Evolutionary conservation across 1,139 yeast genomes (phyloP), one percentile per base, ranked within the genome.

Genomic region (Hyphopichia fennica): DNA sequence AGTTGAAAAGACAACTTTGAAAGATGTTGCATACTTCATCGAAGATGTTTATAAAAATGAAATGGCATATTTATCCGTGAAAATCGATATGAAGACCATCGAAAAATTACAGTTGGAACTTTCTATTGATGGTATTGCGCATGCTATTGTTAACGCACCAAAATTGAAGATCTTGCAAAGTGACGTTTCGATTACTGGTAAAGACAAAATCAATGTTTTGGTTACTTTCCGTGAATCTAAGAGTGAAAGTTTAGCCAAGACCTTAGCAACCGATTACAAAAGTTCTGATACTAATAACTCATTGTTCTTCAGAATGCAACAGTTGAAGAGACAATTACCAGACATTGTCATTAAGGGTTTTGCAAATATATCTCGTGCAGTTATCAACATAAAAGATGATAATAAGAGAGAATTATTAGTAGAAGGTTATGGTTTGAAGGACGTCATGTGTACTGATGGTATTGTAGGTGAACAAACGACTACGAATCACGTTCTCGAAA

Each of bases 391-490:
- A 53, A 79, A 82, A 48, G 95, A 87, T 59, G 91, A 90, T 58
- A 82, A 83, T 56, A 88, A 88, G 67, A 86, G 86, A 59, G 98
- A 93, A 65, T 72, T 95, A 49, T 77, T 95, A 57, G 98, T 93
- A 40, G 99, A 95, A 77, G 99, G 99, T 19, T 93, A 95, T 58
- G 99, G 99, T 19, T 72, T 95, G 53, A 87, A 90, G 60, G 90
- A 89, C 42, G 99, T 95, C 44, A 93, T 95, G 98, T 84, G 91
- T 50, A 93, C 98, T 1, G 98, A 93, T 60, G 99, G 99, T 69
- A 90, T 95, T 38, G 74, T 93, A 34, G 97, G 99, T 11, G 74
- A 85, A 30, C 83, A 82, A 62, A 93, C 99, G 1, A 74, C 77
- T 44, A 91, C 99, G 13, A 95, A 95, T 63, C 99, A 95, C 66